Conservation (phyloP, 2,329 filamentous ascomycete genomes). For the Didymella lethalis region DNA sequence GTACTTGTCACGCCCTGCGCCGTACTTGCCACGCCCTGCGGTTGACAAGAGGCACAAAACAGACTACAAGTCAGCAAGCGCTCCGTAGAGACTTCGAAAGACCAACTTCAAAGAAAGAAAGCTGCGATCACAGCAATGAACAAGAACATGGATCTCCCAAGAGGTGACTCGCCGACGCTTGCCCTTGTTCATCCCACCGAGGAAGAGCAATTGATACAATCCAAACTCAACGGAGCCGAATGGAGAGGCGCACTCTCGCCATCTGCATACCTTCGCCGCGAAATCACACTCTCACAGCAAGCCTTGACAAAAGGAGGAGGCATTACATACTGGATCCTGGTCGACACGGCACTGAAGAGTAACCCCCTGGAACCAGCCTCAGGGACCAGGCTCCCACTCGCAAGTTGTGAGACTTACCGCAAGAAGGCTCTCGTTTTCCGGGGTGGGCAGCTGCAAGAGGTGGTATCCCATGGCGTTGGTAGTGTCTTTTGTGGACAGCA, state of each 20-base stretch:
- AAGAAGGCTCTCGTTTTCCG: slow-evolving; percentile 58
- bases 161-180: slow-evolving; percentile 60
- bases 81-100: background rate
- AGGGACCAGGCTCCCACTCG: slow-evolving; percentile 57
- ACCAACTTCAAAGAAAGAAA: background rate
- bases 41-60: background rate
- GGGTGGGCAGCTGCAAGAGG: slow-evolving; percentile 61
- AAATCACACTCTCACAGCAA: slow-evolving; percentile 61
- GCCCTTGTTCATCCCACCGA: slow-evolving; percentile 63
- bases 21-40: background rate
- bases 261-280: slow-evolving; percentile 65
- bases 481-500: slow-evolving; percentile 78
- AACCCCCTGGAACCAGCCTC: slow-evolving; percentile 49
- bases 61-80: background rate
- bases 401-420: slow-evolving; percentile 65
- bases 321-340: slow-evolving; percentile 67
- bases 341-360: slow-evolving; percentile 53
- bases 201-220: slow-evolving; percentile 61
- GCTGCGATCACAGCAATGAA: slow-evolving; percentile 31
- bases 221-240: slow-evolving; percentile 62
- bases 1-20: background rate
- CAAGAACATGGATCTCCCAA: slow-evolving; percentile 53
- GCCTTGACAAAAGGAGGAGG: slow-evolving; percentile 62
- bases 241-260: slow-evolving; percentile 66
- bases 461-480: slow-evolving; percentile 75